Evolutionary conservation across 2,329 filamentous ascomycete genomes (phyloP), one percentile per base, ranked within the genome.

Genomic region (Microdochium paspali): DNA sequence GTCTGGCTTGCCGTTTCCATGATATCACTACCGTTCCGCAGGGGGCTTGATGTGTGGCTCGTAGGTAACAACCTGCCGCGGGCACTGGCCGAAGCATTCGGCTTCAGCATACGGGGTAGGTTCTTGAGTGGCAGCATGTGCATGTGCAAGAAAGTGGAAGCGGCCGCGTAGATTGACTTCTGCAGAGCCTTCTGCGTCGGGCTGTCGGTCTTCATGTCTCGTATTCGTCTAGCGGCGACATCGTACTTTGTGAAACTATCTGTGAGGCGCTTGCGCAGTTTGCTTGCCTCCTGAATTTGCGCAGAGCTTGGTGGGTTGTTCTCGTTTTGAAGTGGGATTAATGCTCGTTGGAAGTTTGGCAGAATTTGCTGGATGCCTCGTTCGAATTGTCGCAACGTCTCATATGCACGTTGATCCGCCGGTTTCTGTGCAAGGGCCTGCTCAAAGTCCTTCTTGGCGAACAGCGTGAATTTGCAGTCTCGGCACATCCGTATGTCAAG

Each of bases 161-260:
- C 87, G 55, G 90, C 85, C 31, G 85, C 78, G 57, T 95, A 90
- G 12, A 96, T 82, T 3, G 87, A 83, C 58, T 83, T 85, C 58
- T 95, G 90, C 3, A 96, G 70, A 43, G 78, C 77, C 49, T 80
- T 68, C 60, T 95, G 90, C 0, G 86, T 82, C 0, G 80, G 73
- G 44, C 80, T 90, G 4, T 81, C 70, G 0, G 86, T 86, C 15
- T 82, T 83, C 44, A 95, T 69, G 58, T 94, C 87, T 25, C 90
- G 81, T 48, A 96, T 80, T 3, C 90, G 79, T 53, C 85, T 82
- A 3, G 90, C 89, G 0, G 89, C 88, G 3, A 80, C 71, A 56
- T 94, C 87, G 62, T 95, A 95, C 58, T 95, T 90, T 10, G 82
- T 78, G 58, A 96, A 95, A 9, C 88, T 86, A 57, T 95, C 90